A percentile compares a stretch with the other conserved stretches of the same genome.
These are phyloP conservation scores for Plasmodium billcollinsi DNA, from an alignment of 169 alveolate genomes.

Conservation along the genomic window DNA sequence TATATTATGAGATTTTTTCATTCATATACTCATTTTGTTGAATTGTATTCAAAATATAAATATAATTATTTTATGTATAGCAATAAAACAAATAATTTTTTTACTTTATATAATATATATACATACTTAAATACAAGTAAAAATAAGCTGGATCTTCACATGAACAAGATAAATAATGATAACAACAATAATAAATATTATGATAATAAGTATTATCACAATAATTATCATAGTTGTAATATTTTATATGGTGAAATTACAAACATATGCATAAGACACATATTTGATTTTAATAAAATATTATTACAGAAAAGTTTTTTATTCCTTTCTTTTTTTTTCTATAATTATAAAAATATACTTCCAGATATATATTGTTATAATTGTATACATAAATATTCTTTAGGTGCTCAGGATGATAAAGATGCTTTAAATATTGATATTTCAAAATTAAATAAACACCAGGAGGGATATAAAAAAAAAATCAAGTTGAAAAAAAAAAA, in stretches of 20 bases:
- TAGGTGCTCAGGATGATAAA: neutral
- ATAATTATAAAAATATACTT: slow-evolving; percentile 37
- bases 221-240: too few species aligned
- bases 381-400: slow-evolving; percentile 45
- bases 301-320: slow-evolving; percentile 53
- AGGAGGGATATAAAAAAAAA: neutral
- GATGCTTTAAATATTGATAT: slow-evolving; percentile 3
- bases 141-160: neutral
- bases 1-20: slow-evolving; percentile 38
- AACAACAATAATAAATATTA: neutral
- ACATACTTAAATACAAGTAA: neutral
- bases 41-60: slow-evolving; percentile 54
- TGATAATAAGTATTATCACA: too few species aligned
- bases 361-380: slow-evolving; percentile 40
- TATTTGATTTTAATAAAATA: slow-evolving; percentile 36
- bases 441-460: neutral
- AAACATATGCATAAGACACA: slow-evolving; percentile 19
- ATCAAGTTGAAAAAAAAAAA: neutral
- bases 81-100: slow-evolving; percentile 9
- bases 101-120: slow-evolving; percentile 50
- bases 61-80: slow-evolving; percentile 49
- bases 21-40: slow-evolving; percentile 9
- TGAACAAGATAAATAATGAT: neutral
- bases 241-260: neutral
- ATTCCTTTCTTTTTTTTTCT: slow-evolving; percentile 36